Evolutionary conservation across 805 yeast genomes (phyloP).

Genomic region (Saturnispora mendoncae): DNA sequence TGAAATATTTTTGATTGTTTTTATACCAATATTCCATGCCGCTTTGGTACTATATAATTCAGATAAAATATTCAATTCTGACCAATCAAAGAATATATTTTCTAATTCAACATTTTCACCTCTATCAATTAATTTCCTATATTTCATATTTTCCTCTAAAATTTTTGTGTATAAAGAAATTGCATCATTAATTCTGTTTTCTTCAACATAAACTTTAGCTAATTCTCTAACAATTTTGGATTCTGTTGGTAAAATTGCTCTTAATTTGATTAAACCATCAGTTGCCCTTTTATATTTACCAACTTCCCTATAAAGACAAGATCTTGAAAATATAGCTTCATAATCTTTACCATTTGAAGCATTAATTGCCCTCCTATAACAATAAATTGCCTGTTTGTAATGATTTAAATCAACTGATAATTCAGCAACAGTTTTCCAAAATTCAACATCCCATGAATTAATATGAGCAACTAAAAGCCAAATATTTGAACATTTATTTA

Average conservation of each 20-base stretch:
- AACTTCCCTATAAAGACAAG: conserved; percentile 56
- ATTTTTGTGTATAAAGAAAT: conserved; percentile 58
- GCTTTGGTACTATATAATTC: conserved; percentile 70
- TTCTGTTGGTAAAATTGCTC: conserved; percentile 49
- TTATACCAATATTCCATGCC: conserved; percentile 55
- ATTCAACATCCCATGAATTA: conserved; percentile 63
- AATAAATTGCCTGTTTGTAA: conserved; percentile 66
- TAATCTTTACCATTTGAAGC: conserved; percentile 37
- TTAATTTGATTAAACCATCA: conserved; percentile 59
- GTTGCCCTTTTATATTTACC: conserved; percentile 64
- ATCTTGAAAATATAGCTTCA: conserved; percentile 53
- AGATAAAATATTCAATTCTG: conserved; percentile 73
- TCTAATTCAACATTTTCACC: conserved; percentile 21
- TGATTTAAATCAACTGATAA: conserved; percentile 57
- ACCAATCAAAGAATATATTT: conserved; percentile 67
- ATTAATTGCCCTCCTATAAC: conserved; percentile 59
- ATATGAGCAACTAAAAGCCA: conserved; percentile 80
- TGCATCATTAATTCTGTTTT: conserved; percentile 62
- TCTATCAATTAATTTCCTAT: conserved; percentile 25
- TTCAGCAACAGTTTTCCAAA: conserved; percentile 74
- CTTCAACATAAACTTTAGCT: conserved; percentile 43
- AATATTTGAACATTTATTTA: conserved; percentile 65
- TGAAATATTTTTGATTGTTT: conserved; percentile 57
- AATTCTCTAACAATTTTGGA: conserved; percentile 51
- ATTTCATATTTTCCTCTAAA: conserved; percentile 47